Percentiles rank a stretch among this genome's conserved stretches.
phyloP scores from a whole-genome alignment of 2,329 filamentous ascomycete genomes.

The Dothideomycetes sp. region DNA sequence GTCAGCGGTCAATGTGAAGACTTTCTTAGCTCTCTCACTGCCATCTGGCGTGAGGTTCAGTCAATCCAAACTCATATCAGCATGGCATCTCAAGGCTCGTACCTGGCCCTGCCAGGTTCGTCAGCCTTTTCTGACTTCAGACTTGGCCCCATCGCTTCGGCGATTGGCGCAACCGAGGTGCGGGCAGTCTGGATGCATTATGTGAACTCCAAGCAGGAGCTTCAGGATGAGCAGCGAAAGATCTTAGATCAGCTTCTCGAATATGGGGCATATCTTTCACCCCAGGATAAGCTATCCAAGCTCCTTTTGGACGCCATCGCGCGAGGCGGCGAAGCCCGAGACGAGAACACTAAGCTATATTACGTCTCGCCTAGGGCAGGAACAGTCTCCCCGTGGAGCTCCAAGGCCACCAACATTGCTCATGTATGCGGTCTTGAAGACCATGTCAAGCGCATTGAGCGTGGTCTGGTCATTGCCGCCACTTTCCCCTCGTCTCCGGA shows the following conservation, averaged over 20 bases:
- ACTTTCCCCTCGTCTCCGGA: slow-evolving; percentile 41
- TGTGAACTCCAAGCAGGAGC: slow-evolving; percentile 31
- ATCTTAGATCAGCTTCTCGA: slow-evolving; percentile 49
- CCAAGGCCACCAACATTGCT: slow-evolving; percentile 87
- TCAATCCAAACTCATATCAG: slow-evolving; percentile 2
- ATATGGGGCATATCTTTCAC: slow-evolving; percentile 45
- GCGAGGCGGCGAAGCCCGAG: slow-evolving; percentile 38
- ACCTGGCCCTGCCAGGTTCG: slow-evolving; percentile 38
- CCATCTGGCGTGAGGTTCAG: slow-evolving; percentile 8
- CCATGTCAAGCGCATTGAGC: slow-evolving; percentile 69
- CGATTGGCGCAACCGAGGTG: slow-evolving; percentile 34
- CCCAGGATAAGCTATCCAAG: slow-evolving; percentile 31
- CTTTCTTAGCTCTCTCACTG: slow-evolving; percentile 4
- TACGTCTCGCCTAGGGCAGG: slow-evolving; percentile 71
- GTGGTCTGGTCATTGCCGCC: slow-evolving; percentile 67
- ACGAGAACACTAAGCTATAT: slow-evolving; percentile 44
- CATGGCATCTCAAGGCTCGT: slow-evolving; percentile 16
- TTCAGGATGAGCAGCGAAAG: slow-evolving; percentile 34
- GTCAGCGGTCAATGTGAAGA: slow-evolving; percentile 2
- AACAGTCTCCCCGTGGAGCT: slow-evolving; percentile 92
- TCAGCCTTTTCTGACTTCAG: slow-evolving; percentile 45
- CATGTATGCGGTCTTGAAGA: slow-evolving; percentile 75
- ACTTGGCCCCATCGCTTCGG: slow-evolving; percentile 32
- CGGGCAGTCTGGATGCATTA: slow-evolving; percentile 42
- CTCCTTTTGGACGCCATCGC: slow-evolving; percentile 34